Base-by-base conservation (phyloP, 805 yeast genomes). In the Pichia insulana region DNA sequence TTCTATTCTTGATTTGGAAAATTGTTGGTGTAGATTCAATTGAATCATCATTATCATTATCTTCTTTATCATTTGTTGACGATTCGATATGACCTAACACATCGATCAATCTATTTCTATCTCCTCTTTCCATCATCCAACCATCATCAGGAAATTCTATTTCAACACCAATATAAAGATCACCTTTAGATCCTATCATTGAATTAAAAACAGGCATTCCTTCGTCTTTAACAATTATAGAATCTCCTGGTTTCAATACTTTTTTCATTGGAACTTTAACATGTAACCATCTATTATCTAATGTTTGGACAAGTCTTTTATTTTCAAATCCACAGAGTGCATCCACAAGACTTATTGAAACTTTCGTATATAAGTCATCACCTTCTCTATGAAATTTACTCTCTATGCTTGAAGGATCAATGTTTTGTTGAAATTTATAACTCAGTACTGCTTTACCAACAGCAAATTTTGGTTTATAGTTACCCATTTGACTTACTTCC, bases 81-180 rank as follows among this genome's bases (percentile, higher is more conserved):
- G 55, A 57, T 30, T 57, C 53, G 7, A 54, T 44, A 6, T 55
- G 50, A 30, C 54, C 88, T 39, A 83, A 62, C 17, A 80, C 63
- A 44, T 76, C 73, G 49, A 65, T 68, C 40, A 83, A 63, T 46
- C 70, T 73, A 19, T 61, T 45, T 3, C 80, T 41, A 54, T 87
- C 96, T 44, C 76, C 69, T 52, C 71, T 74, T 58, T 87, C 96
- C 50, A 75, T 61, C 54, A 80, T 80, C 96, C 96, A 88, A 54
- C 80, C 74, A 59, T 87, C 94, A 30, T 70, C 69, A 2, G 96
- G 97, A 58, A 89, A 88, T 51, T 79, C 86, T 40, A 89, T 76
- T 17, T 74, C 75, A n/a, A 85, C 60, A 40, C 70, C 74, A 15
- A 88, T 67, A 53, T 77, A 87, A 49, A 88, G 63, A 58, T 84